Conservation (phyloP, 2,329 filamentous ascomycete genomes). For the Shiraia bambusicola region DNA sequence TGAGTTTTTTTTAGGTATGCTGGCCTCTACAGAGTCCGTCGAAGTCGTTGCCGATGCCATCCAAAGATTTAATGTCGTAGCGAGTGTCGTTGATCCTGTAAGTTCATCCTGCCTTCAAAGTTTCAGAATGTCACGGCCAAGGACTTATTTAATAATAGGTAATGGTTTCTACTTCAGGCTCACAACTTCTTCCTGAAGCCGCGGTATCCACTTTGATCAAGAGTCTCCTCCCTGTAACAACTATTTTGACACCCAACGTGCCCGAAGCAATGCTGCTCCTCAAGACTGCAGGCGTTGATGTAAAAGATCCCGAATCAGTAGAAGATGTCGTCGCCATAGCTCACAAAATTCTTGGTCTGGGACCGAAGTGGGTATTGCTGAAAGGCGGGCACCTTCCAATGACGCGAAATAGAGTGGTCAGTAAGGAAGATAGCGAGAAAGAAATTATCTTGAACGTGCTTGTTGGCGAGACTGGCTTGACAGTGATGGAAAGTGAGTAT, state of each 20-base stretch:
- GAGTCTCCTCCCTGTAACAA: constrained; percentile 65
- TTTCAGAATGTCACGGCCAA: constrained; percentile 1
- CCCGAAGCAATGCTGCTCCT: constrained; percentile 72
- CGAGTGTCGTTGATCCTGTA: constrained; percentile 75
- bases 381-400: constrained; percentile 93
- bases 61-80: constrained; percentile 57
- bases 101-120: constrained; percentile 13
- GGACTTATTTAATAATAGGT: constrained; percentile 54
- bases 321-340: constrained; percentile 71
- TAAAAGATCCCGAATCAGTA: constrained; percentile 56
- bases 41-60: constrained; percentile 67
- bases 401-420: constrained; percentile 61
- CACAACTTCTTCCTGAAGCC: constrained; percentile 64
- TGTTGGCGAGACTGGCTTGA: constrained; percentile 60
- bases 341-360: constrained; percentile 64
- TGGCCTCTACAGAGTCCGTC: constrained; percentile 72
- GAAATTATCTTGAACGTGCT: constrained; percentile 76
- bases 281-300: constrained; percentile 50
- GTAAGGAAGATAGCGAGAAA: constrained; percentile 60
- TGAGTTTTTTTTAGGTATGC: constrained; percentile 69
- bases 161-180: constrained; percentile 85
- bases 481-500: constrained; percentile 70
- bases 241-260: constrained; percentile 74
- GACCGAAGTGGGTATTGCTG: constrained; percentile 77
- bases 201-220: constrained; percentile 64